Evolutionary conservation across 2,329 filamentous ascomycete species (phyloP).

Genomic region (Calonectria pseudoreteaudii): DNA sequence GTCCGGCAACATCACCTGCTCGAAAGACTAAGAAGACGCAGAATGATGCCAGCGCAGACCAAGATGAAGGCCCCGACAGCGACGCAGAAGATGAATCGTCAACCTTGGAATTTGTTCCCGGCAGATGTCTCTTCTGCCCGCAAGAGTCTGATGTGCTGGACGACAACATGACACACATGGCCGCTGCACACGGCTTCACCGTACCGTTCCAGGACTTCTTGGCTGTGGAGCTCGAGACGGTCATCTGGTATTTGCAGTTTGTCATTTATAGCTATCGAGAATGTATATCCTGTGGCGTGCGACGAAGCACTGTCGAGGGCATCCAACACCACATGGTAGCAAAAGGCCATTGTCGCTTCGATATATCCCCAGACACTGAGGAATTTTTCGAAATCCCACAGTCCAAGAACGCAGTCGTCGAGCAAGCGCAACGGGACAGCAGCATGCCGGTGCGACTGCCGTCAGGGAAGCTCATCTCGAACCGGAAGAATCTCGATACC

Average conservation of each 20-base stretch:
- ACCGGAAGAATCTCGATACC: constrained; percentile 17
- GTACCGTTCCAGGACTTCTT: constrained; percentile 55
- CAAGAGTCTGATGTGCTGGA: constrained; percentile 44
- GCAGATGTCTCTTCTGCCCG: constrained; percentile 58
- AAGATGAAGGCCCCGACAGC: not conserved
- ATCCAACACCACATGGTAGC: constrained; percentile 64
- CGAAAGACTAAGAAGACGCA: not conserved
- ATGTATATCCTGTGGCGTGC: constrained; percentile 62
- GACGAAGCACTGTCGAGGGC: constrained; percentile 55
- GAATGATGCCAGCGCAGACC: not conserved
- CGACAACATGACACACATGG: constrained; percentile 62
- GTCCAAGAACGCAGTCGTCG: not conserved
- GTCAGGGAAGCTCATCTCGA: constrained; percentile 14
- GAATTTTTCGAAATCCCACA: constrained; percentile 54
- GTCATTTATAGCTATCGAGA: constrained; percentile 62
- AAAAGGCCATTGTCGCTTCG: constrained; percentile 61
- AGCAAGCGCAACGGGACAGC: not conserved
- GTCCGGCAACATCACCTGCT: not conserved
- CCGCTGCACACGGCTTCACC: constrained; percentile 58
- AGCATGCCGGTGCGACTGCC: constrained; percentile 10
- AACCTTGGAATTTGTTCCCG: constrained; percentile 40
- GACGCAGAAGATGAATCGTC: constrained; percentile 2
- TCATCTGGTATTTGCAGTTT: constrained; percentile 61
- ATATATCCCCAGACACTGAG: constrained; percentile 53
- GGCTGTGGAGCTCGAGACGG: constrained; percentile 57